Percentiles rank a stretch among this genome's conserved stretches.
These are phyloP conservation scores for Elsinoe fawcettii DNA, from an alignment of 2,329 filamentous ascomycete species.

Conservation along the genomic window DNA sequence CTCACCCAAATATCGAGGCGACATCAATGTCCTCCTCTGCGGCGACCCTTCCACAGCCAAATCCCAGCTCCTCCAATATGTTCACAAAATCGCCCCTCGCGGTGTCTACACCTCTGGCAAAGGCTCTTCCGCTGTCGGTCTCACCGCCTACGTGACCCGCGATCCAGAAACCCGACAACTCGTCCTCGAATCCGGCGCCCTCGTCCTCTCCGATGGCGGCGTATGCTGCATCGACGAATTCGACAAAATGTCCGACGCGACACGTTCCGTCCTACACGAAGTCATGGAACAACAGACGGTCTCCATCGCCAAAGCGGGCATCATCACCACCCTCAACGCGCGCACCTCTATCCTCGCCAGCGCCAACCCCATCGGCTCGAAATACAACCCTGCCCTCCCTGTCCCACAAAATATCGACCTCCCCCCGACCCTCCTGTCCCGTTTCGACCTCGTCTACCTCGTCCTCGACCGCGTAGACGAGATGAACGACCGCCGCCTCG, in stretches of 20 bases:
- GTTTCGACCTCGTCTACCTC: slow-evolving; percentile 95
- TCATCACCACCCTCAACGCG: slow-evolving; percentile 93
- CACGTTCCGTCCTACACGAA: slow-evolving; percentile 76
- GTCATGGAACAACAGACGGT: slow-evolving; percentile 87
- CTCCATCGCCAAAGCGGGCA: slow-evolving; percentile 83
- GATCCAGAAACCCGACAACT: slow-evolving; percentile 79
- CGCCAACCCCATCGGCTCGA: slow-evolving; percentile 94
- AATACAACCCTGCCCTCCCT: slow-evolving; percentile 91
- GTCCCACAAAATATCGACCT: slow-evolving; percentile 98
- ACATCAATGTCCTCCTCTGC: slow-evolving; percentile 94
- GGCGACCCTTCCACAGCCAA: slow-evolving; percentile 96
- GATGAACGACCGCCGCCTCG: slow-evolving; percentile 76
- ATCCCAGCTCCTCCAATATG: slow-evolving; percentile 96
- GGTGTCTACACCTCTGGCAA: slow-evolving; percentile 78
- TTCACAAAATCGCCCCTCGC: slow-evolving; percentile 92
- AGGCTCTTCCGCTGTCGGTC: slow-evolving; percentile 72
- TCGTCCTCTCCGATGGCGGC: slow-evolving; percentile 73
- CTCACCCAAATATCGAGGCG: slow-evolving; percentile 88
- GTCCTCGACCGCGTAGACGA: slow-evolving; percentile 93
- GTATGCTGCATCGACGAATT: slow-evolving; percentile 85
- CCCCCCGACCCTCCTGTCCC: slow-evolving; percentile 84
- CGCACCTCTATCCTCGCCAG: slow-evolving; percentile 93
- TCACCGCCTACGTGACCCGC: slow-evolving; percentile 76
- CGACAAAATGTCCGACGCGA: slow-evolving; percentile 82
- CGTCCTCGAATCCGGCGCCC: slow-evolving; percentile 71